Evolutionary conservation across 257 asterid genomes (phyloP).

Genomic region (Scutellaria minor): DNA sequence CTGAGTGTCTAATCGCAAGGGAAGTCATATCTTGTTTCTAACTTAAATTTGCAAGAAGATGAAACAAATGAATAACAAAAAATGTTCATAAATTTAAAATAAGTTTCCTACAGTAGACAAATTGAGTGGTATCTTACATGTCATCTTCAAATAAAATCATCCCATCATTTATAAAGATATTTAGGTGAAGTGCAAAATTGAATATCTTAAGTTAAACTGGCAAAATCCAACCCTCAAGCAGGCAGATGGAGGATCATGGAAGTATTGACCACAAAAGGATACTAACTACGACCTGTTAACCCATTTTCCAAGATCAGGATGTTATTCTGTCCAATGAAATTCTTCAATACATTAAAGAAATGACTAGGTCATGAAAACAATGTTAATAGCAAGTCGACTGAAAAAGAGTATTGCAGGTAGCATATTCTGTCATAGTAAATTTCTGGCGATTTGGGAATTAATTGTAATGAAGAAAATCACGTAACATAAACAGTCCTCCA

Average conservation of each 20-base stretch:
- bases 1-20: constrained; percentile 18
- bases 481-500: neutral
- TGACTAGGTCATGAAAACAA: constrained; percentile 4
- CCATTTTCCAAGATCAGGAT: too few species aligned
- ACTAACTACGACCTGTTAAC: neutral
- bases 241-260: neutral
- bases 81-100: neutral
- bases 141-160: neutral
- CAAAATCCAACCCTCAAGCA: neutral
- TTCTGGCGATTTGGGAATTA: neutral
- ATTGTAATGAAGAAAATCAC: constrained; percentile 6
- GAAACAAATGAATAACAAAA: neutral
- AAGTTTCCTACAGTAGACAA: neutral
- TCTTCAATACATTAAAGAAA: neutral
- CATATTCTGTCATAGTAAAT: neutral
- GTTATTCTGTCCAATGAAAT: neutral
- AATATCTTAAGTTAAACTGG: neutral
- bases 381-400: neutral
- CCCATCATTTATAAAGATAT: neutral
- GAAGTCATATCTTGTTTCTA: neutral
- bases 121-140: neutral
- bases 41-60: constrained; percentile 10
- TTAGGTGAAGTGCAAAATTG: neutral
- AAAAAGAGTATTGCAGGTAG: constrained; percentile 2
- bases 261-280: neutral